phyloP scores from a whole-genome alignment of 2,329 filamentous ascomycete genomes.

The Podosphaera leucotricha region DNA sequence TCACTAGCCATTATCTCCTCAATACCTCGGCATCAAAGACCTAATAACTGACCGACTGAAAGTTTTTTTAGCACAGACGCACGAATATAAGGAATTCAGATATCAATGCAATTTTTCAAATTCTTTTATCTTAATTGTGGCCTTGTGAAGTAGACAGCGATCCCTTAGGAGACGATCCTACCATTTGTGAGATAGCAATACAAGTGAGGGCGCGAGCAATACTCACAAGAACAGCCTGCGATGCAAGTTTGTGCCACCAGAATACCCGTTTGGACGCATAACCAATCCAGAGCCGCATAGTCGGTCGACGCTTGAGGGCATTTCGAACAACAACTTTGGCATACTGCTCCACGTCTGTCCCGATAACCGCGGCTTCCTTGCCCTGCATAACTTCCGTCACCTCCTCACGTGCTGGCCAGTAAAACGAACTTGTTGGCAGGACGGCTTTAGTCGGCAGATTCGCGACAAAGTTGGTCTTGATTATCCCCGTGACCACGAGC shows the following conservation, averaged over 20 bases:
- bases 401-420: background rate
- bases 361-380: background rate
- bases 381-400: background rate
- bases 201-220: background rate
- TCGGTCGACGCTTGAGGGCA: background rate
- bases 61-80: too few relatives aligned
- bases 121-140: background rate
- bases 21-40: too few relatives aligned
- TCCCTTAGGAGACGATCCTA: background rate
- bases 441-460: background rate
- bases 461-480: background rate
- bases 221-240: background rate
- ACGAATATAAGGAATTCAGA: too few relatives aligned
- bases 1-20: too few relatives aligned
- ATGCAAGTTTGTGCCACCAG: background rate
- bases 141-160: background rate
- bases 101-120: background rate
- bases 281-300: background rate
- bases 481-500: slow-evolving; percentile 9
- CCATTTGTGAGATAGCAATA: background rate
- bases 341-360: background rate
- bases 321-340: background rate
- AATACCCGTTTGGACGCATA: background rate
- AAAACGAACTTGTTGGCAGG: background rate
- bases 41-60: too few relatives aligned